Evolutionary conservation across 352 stramenopile genomes (phyloP).

Genomic region (Phytophthora crassamura): DNA sequence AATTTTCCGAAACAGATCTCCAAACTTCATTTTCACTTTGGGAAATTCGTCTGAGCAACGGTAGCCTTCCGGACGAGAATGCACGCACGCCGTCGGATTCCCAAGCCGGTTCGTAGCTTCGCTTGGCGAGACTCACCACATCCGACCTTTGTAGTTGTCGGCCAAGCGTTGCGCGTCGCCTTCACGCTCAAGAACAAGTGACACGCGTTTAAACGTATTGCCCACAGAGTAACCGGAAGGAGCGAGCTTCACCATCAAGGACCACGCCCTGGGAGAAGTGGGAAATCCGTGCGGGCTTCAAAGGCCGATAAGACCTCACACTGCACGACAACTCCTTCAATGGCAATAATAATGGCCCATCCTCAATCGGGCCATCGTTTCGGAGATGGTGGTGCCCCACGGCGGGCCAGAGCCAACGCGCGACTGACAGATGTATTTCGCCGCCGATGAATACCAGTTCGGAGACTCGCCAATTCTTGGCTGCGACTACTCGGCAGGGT

Average conservation of each 20-base stretch:
- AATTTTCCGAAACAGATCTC: too few species aligned
- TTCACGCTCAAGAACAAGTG: slow-evolving; percentile 54
- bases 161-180: slow-evolving; percentile 47
- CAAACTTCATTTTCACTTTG: too few species aligned
- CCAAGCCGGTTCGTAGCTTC: slow-evolving; percentile 57
- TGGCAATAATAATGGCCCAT: slow-evolving; percentile 43
- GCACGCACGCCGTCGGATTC: slow-evolving; percentile 61
- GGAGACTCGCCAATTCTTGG: slow-evolving; percentile 77
- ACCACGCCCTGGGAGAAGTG: slow-evolving; percentile 78
- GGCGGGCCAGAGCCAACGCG: slow-evolving; percentile 64
- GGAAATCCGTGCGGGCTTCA: slow-evolving; percentile 81
- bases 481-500: slow-evolving; percentile 87
- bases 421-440: slow-evolving; percentile 81
- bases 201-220: slow-evolving; percentile 57
- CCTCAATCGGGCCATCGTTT: slow-evolving; percentile 61
- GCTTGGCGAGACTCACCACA: slow-evolving; percentile 69
- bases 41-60: slow-evolving; percentile 29
- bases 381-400: slow-evolving; percentile 86
- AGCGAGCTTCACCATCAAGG: slow-evolving; percentile 65
- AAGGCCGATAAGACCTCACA: slow-evolving; percentile 74
- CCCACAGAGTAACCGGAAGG: slow-evolving; percentile 69
- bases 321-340: slow-evolving; percentile 68
- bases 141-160: slow-evolving; percentile 52
- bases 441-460: slow-evolving; percentile 77
- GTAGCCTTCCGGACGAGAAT: slow-evolving; percentile 61